Base-by-base conservation (phyloP, 2,329 filamentous ascomycete genomes). In the Alternaria gansuensis region DNA sequence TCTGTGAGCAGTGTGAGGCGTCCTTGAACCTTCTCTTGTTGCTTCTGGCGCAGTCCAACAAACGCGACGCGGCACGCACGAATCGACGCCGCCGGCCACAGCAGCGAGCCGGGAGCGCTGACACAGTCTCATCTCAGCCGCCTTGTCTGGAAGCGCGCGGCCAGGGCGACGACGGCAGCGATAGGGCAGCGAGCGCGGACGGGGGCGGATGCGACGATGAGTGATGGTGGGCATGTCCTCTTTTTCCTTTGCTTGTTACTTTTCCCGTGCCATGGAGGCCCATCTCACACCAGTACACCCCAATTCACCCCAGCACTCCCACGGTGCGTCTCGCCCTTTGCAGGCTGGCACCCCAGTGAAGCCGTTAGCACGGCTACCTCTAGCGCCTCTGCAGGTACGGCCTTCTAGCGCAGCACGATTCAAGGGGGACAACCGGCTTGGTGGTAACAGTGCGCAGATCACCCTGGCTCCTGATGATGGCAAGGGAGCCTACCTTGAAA, bases 401-500 rank as follows among this genome's bases (percentile, higher is more conserved):
- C 34, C 39, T 45, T 48, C 46, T 67, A 60, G 60, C 52, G 62
- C 34, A 41, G 54, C 64, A 63, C 54, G 40, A 53, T 24, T 13
- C 45, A 51, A 57, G 55, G 65, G 66, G 67, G 52, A 50, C 61
- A 62, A 66, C 67, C 64, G 59, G 50, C 55, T 54, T 57, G 54
- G 63, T 65, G 68, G 67, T 64, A 68, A 64, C 68, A 69, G 69
- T 65, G 59, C 63, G 68, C 59, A 66, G 67, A 70, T 72, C 69
- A 70, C 62, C 67, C 70, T 64, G 60, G 70, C 66, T 69, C 66
- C 66, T 62, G 68, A 64, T 44, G 39, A 43, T 64, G 63, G 55
- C 68, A 63, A 68, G 71, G 67, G 73, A 70, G 67, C 62, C 57
- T 60, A 68, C 68, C 50, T 72, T 75, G 73, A 75, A 75, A 77